Base-by-base conservation (phyloP, 805 yeast species). In the Lipomyces anomalus region DNA sequence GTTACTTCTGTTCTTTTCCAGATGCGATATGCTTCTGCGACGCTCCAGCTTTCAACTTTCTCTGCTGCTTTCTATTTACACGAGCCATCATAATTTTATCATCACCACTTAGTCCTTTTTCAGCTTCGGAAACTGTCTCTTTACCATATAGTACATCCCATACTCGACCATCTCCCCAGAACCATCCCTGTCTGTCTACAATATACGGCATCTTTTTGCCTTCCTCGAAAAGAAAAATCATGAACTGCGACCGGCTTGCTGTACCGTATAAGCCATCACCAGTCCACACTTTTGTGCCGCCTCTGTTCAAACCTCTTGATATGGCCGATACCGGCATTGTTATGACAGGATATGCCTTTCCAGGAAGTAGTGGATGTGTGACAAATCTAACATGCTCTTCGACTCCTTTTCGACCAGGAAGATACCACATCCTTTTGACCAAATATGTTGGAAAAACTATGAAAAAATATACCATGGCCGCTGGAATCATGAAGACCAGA, bases 161-260 rank as follows among this genome's bases (percentile, higher is more conserved):
- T 1, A 86, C 82, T 48, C 95, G 71, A 13, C 95, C 95, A 63
- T 86, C 95, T 28, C 92, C 89, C 95, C 95, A 86, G 67, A 84
- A 86, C 71, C 87, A 86, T 9, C 95, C 95, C 57, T 79, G 80
- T 54, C 95, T 71, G 61, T 86, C 95, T 17, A 84, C 82, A 16
- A 82, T 67, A 86, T 89, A 85, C 21, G 84, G 86, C 33, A 76
- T 69, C 47, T 68, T 65, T 34, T 60, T 64, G 18, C 74, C 73
- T 20, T 68, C 64, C 57, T 84, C 90, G 61, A 76, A 79, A 53
- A 86, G 63, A 38, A 82, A 75, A 59, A 84, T 82, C 71, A 82
- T 80, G 62, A 85, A 85, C 42, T 84, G 73, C 2, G 84, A 70
- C 38, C 79, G 75, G 63, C 84, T 88, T 22, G 84, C 74, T 1